A percentile compares a stretch with the other conserved stretches of the same genome.
These are phyloP conservation scores for Schizosaccharomyces japonicus DNA, from an alignment of 805 yeast genomes.

Conservation along the genomic window DNA sequence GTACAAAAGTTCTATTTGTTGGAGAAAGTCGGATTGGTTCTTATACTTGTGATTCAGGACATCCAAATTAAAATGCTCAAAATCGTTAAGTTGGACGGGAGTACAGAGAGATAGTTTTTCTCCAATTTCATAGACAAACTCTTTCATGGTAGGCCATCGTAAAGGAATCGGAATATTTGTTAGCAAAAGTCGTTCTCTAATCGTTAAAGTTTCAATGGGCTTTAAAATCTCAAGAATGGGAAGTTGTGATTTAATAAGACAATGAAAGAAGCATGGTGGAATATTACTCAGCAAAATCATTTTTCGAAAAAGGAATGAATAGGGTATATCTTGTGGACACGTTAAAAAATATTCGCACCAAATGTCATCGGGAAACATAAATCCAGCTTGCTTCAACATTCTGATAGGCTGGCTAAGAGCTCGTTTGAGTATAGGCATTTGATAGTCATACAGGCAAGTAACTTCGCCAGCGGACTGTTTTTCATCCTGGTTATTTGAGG, in stretches of 20 bases:
- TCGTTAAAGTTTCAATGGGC: constrained; percentile 21
- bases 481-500: constrained; percentile 9
- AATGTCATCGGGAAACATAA: constrained; percentile 64
- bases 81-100: not conserved
- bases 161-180: constrained; percentile 38
- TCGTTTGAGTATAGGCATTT: constrained; percentile 18
- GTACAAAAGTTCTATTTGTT: not conserved
- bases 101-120: not conserved
- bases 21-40: not conserved
- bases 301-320: constrained; percentile 25
- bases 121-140: not conserved
- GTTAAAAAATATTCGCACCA: constrained; percentile 42
- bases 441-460: constrained; percentile 13
- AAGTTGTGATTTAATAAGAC: constrained; percentile 19
- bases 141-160: not conserved
- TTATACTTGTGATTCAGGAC: not conserved
- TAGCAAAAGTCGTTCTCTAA: constrained; percentile 33
- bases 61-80: not conserved
- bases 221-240: constrained; percentile 24
- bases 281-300: constrained; percentile 22
- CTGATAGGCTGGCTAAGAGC: constrained; percentile 30
- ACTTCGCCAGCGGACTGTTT: constrained; percentile 10
- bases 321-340: constrained; percentile 28
- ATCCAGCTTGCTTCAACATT: constrained; percentile 32
- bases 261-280: constrained; percentile 17